Percentiles rank a stretch among this genome's conserved stretches.
Conservation (phyloP, 106 monocot species). For the Dendrobium catenatum region DNA sequence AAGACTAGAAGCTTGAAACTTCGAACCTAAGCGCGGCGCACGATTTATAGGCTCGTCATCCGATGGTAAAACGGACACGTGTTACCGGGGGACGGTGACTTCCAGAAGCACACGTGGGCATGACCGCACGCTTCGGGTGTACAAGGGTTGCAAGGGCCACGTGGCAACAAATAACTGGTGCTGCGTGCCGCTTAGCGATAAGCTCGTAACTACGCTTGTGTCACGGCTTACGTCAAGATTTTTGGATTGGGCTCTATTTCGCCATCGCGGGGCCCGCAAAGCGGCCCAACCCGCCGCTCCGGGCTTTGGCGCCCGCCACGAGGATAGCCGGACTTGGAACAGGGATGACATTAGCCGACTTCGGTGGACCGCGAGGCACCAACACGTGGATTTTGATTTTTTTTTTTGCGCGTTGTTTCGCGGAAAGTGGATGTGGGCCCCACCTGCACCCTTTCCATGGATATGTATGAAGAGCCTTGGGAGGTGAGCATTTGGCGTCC, state of each 20-base stretch:
- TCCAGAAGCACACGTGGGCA: conserved; percentile 8
- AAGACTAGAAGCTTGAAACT: conserved; percentile 8
- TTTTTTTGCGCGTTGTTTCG: not conserved
- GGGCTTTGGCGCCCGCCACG: not conserved
- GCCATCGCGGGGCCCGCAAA: not conserved
- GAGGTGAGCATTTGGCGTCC: not conserved
- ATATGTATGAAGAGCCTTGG: not conserved
- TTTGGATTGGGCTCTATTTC: not conserved
- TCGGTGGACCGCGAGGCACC: not conserved
- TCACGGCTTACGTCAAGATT: conserved; percentile 20
- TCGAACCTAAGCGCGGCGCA: not conserved
- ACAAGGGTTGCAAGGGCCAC: not conserved
- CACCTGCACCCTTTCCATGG: not conserved
- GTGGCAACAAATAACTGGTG: not conserved
- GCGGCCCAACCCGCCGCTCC: not conserved
- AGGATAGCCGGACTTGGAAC: not conserved
- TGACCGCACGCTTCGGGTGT: not conserved
- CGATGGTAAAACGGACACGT: not conserved
- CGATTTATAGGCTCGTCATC: not conserved
- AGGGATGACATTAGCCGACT: not conserved
- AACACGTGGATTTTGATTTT: conserved; percentile 2
- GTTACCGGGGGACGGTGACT: not conserved
- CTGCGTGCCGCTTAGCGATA: not conserved
- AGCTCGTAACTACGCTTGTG: conserved; percentile 5
- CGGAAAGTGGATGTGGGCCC: not conserved